Evolutionary conservation across 108 stramenopile species (phyloP), one percentile per base, ranked within the genome.

Genomic region (Pinguiococcus pyrenoidosus): DNA sequence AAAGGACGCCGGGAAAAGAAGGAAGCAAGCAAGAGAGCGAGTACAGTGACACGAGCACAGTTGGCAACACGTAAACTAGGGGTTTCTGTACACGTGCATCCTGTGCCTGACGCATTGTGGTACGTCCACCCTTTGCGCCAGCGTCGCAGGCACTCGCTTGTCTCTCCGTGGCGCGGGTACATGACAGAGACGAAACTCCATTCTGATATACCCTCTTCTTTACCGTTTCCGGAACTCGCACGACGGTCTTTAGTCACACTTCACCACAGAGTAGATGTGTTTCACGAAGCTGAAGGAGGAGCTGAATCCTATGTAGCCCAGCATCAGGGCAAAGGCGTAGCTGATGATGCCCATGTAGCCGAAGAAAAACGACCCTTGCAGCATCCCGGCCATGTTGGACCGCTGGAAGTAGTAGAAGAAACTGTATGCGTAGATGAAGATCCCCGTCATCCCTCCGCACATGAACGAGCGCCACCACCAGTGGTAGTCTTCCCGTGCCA

Each of bases 401-500:
- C 87, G 76, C 41, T 87, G 73, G 59, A 81, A 89, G 61, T 81
- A 94, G 67, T 85, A 97, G 56, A 82, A 92, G 72, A 94, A 89
- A 5, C 86, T 85, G 56, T 97, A 97, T 2, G 56, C 68, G 56
- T 83, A 90, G 66, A 97, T 83, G 71, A 94, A 94, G 5, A 89
- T 17, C 14, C 96, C 91, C 16, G 85, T 91, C 73, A 89, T 83
- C 35, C 92, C 90, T 4, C 92, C 90, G 52, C 84, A 84, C 54
- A 88, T 52, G 64, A 90, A 85, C 9, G 90, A 65, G 21, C 83
- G 77, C 96, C 96, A 97, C 96, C 92, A 94, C 96, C 96, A 97
- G 37, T 79, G 79, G 55, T 93, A 86, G 62, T 97, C 96, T 56
- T 97, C 92, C 44, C 83, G 62, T 0, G 89, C 87, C 46, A 97